Percentiles rank a stretch among this genome's conserved stretches.
Evolutionary conservation across 2,329 filamentous ascomycete species (phyloP).

Genomic region (Monosporascus sp.): DNA sequence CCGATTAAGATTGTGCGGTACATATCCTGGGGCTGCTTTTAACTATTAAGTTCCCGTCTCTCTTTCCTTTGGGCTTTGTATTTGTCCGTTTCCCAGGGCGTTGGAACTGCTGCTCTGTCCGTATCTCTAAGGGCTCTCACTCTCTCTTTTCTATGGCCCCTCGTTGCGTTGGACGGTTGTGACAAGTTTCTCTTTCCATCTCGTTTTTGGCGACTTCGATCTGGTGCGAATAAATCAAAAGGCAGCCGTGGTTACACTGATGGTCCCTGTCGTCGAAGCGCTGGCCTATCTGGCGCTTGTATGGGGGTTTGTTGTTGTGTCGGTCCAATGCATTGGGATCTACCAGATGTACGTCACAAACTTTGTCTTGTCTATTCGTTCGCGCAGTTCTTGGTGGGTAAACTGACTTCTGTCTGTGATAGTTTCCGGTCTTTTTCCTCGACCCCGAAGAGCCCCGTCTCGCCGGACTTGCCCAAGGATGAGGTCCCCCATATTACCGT

Average conservation of each 20-base stretch:
- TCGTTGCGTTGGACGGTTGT: background rate
- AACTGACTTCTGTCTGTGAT: conserved; percentile 1
- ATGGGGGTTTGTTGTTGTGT: conserved; percentile 48
- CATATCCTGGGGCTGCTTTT: background rate
- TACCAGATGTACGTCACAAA: conserved; percentile 44
- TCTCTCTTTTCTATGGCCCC: no score
- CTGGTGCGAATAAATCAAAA: background rate
- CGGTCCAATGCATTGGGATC: conserved; percentile 52
- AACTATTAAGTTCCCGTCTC: no score
- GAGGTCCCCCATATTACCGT: conserved; percentile 78
- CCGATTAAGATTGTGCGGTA: background rate
- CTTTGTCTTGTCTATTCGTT: no score
- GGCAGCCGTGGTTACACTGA: conserved; percentile 12
- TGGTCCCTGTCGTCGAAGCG: conserved; percentile 18
- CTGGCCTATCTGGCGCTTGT: conserved; percentile 43
- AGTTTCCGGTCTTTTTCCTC: conserved; percentile 51
- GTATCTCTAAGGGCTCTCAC: no score
- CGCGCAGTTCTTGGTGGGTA: background rate
- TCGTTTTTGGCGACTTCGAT: conserved; percentile 3
- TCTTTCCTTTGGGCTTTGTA: no score
- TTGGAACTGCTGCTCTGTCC: no score
- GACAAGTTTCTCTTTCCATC: background rate
- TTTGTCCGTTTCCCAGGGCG: no score
- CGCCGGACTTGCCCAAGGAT: conserved; percentile 42
- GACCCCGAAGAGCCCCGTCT: conserved; percentile 42